Conservation (phyloP, 257 asterid genomes). For the Przewalskia tangutica region DNA sequence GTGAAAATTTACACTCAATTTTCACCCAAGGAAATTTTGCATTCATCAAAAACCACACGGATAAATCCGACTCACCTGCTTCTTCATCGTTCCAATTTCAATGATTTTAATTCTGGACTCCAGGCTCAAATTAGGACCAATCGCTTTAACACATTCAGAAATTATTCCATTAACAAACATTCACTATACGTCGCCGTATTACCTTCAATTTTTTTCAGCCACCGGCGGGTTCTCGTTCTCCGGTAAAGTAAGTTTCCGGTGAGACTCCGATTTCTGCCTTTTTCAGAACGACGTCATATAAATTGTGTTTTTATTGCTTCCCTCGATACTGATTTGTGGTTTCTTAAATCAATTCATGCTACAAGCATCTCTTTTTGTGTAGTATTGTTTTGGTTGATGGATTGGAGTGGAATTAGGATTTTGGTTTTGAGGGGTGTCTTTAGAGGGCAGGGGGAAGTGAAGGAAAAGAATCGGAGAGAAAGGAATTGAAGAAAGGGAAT, state of each 20-base stretch:
- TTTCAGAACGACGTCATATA: neutral
- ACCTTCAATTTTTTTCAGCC: neutral
- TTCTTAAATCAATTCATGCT: neutral
- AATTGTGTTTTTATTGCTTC: neutral
- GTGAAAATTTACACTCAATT: too few relatives aligned
- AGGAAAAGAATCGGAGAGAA: too few relatives aligned
- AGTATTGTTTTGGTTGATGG: neutral
- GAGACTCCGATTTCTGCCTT: neutral
- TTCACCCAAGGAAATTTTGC: too few relatives aligned
- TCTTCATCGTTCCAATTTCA: neutral
- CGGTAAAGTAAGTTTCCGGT: neutral
- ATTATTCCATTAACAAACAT: too few relatives aligned
- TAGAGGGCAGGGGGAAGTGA: too few relatives aligned
- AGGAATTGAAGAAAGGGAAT: too few relatives aligned
- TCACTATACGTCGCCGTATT: neutral
- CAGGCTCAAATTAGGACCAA: neutral
- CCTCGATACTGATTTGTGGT: too few relatives aligned
- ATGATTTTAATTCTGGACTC: neutral
- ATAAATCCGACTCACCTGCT: slow-evolving; percentile 5
- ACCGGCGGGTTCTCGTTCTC: neutral
- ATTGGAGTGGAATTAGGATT: slow-evolving; percentile 2
- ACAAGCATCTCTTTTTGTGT: neutral
- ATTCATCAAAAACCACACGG: neutral
- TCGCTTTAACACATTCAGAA: neutral
- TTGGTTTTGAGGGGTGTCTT: neutral